Evolutionary conservation across 768 basidiomycete genomes (phyloP), one percentile per base, ranked within the genome.

Genomic region (Calocybe cyanea): DNA sequence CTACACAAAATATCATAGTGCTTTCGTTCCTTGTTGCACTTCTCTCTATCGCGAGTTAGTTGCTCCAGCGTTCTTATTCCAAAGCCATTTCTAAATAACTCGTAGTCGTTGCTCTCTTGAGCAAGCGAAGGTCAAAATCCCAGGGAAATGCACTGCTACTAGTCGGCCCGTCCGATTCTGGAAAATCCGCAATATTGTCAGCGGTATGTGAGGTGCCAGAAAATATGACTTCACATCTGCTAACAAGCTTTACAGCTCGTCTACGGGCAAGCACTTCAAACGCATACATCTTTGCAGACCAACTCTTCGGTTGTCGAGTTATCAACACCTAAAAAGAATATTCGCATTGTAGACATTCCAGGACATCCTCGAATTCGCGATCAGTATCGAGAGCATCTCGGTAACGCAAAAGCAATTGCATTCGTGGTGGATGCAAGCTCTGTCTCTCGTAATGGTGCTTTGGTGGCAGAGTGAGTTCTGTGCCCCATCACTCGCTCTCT

Each of bases 401-500:
- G 67, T 4, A 72, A 79, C 25, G 77, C 87, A 1, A 83, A 80
- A 54, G 81, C 70, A 2, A 62, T 92, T 21, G 81, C 76, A 4
- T 92, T 92, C 57, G 84, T 91, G 1, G 85, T 91, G 1, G 90
- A 92, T 60, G 75, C 85, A 6, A 86, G 79, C 56, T 86, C 80
- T 0, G 66, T 92, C 20, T 88, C 90, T 21, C 74, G 90, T 41
- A 90, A 85, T 60, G 84, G 81, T 0, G 61, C 83, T 10, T 70
- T 68, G 1, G 86, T 90, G 3, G 90, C 90, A 50, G 90, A 92
- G 90, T 92, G 62, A 41, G 85, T 78, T 7, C 32, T 45, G 15
- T 51, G 20, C 11, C 9, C 18, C 13, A n/a, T 38, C 15, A 14
- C 15, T 13, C 11, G 24, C 24, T 30, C 20, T 14, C 33, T 41